Percentiles rank a stretch among this genome's conserved stretches.
phyloP scores from a whole-genome alignment of 140 eudicot genomes.

The Anethum foeniculum region DNA sequence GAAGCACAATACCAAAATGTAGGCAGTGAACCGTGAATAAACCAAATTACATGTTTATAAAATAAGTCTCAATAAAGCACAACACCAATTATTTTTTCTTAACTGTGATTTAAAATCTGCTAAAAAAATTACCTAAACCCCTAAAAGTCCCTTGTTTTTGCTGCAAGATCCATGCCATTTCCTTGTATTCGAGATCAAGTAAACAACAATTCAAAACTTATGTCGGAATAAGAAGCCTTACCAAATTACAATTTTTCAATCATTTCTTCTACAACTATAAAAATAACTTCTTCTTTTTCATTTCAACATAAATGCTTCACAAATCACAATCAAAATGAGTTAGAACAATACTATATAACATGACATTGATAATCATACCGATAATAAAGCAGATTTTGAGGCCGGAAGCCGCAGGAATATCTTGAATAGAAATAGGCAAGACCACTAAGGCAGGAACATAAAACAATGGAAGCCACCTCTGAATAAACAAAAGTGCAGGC shows the following conservation, averaged over 20 bases:
- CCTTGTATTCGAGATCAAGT: background rate
- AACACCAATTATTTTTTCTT: background rate
- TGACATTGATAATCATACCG: conserved; percentile 35
- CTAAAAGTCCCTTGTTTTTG: background rate
- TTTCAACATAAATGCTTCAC: background rate
- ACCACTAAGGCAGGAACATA: conserved; percentile 93
- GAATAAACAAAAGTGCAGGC: conserved; percentile 90
- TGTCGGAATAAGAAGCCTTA: background rate
- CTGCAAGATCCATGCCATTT: background rate
- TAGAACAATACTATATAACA: background rate
- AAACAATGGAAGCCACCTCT: conserved; percentile 95
- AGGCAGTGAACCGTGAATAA: background rate
- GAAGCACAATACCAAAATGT: background rate
- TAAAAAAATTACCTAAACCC: background rate
- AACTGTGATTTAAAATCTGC: background rate
- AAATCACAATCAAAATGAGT: background rate
- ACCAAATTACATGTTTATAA: background rate
- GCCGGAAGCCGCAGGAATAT: conserved; percentile 90
- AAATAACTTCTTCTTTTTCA: background rate
- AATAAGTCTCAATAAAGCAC: background rate
- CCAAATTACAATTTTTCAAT: background rate
- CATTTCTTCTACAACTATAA: background rate
- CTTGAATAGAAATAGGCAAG: conserved; percentile 83
- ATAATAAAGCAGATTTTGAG: conserved; percentile 60
- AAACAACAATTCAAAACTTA: background rate